Percentiles rank a stretch among this genome's conserved stretches.
These are phyloP conservation scores for Dicorynia guianensis DNA, from an alignment of 306 rosid species.

Conservation along the genomic window DNA sequence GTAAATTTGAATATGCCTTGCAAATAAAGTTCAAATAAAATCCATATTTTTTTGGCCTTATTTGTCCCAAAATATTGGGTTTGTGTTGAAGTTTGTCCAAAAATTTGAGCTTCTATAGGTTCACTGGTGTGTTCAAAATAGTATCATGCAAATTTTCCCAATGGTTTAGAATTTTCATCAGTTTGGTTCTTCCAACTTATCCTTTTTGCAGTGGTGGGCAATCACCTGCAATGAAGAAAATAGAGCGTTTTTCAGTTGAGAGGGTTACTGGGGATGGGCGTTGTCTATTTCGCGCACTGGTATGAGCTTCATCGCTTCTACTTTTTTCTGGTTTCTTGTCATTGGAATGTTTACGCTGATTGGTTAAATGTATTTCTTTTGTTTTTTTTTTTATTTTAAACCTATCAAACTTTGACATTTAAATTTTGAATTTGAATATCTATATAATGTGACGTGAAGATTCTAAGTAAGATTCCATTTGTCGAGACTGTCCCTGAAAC, in stretches of 20 bases:
- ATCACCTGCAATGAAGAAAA: conserved; percentile 71
- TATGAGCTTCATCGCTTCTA: conserved; percentile 41
- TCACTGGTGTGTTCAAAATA: neutral
- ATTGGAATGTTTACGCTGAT: conserved; percentile 10
- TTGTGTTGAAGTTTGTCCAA: neutral
- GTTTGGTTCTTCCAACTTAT: neutral
- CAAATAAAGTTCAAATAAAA: conserved; percentile 1
- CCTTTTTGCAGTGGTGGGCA: conserved; percentile 54
- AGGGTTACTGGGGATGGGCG: conserved; percentile 93
- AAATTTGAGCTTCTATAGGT: conserved; percentile 1
- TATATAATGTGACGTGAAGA: neutral
- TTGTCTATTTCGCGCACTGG: conserved; percentile 93
- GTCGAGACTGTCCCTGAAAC: neutral
- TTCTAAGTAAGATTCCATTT: neutral
- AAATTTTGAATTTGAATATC: neutral
- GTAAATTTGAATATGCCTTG: conserved; percentile 23
- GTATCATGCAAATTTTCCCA: neutral
- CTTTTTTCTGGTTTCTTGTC: conserved; percentile 22
- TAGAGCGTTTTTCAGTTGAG: conserved; percentile 72
- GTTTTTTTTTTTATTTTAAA: neutral
- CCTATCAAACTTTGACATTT: neutral
- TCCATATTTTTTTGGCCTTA: neutral
- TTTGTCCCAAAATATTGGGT: neutral
- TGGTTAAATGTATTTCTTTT: neutral
- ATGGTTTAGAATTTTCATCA: conserved; percentile 25